Evolutionary conservation across 345 rosid genomes (phyloP).

Genomic region (Sonneratia alba): DNA sequence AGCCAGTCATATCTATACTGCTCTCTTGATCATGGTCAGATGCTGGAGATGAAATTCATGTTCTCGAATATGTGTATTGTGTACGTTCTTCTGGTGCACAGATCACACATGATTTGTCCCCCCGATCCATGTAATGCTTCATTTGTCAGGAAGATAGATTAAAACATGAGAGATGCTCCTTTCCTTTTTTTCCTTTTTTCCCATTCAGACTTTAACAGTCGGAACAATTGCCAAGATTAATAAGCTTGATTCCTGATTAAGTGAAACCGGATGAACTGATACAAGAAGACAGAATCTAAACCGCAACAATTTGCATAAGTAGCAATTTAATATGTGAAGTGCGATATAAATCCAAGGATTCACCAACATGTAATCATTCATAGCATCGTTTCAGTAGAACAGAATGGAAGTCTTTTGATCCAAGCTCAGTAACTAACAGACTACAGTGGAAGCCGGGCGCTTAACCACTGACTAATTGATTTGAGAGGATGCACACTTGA

Average conservation of each 20-base stretch:
- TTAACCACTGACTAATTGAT: too few relatives aligned
- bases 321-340: too few relatives aligned
- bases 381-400: too few relatives aligned
- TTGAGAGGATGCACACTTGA: too few relatives aligned
- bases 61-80: neutral
- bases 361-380: too few relatives aligned
- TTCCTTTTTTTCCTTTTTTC: neutral
- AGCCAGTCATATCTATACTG: neutral
- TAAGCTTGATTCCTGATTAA: neutral
- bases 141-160: neutral
- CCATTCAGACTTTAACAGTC: neutral
- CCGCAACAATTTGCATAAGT: too few relatives aligned
- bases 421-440: too few relatives aligned
- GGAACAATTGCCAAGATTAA: neutral
- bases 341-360: too few relatives aligned
- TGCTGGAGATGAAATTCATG: neutral
- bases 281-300: too few relatives aligned
- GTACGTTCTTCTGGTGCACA: neutral
- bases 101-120: neutral
- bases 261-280: neutral
- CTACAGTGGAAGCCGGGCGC: too few relatives aligned
- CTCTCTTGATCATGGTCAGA: neutral
- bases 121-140: neutral
- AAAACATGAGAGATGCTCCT: neutral
- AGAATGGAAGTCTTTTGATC: too few relatives aligned